Conservation (phyloP, 371 early-diverging fungal genomes). For the Mortierella sp. region DNA sequence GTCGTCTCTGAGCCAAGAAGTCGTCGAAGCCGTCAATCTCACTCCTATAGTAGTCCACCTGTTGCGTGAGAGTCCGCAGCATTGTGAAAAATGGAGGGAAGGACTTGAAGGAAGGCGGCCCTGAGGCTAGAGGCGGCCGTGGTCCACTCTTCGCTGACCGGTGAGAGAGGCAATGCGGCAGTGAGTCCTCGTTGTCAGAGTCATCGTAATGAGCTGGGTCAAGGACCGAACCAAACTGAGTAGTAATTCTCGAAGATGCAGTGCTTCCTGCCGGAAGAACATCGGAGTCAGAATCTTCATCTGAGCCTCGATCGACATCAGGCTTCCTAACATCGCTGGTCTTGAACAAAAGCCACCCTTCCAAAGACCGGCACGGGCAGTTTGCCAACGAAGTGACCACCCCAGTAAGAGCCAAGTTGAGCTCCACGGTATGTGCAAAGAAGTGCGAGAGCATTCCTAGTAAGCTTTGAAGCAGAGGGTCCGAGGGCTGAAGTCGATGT, state of each 20-base stretch:
- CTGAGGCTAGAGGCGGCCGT: slow-evolving; percentile 6
- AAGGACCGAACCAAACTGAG: not conserved
- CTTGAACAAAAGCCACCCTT: slow-evolving; percentile 81
- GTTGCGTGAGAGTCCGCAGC: slow-evolving; percentile 70
- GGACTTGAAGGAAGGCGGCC: slow-evolving; percentile 59
- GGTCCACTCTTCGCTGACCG: not conserved
- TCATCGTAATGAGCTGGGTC: slow-evolving; percentile 4
- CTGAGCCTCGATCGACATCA: slow-evolving; percentile 23
- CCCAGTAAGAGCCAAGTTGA: slow-evolving; percentile 91
- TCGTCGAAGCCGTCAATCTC: slow-evolving; percentile 69
- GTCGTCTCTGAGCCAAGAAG: slow-evolving; percentile 65
- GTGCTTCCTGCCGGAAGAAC: not conserved
- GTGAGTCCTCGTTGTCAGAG: slow-evolving; percentile 37
- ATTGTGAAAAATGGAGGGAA: slow-evolving; percentile 73
- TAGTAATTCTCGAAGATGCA: not conserved
- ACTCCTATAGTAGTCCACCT: slow-evolving; percentile 74
- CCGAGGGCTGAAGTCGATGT: slow-evolving; percentile 68
- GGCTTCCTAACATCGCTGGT: slow-evolving; percentile 68
- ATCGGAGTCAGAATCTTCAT: slow-evolving; percentile 29
- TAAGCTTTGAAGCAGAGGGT: slow-evolving; percentile 73
- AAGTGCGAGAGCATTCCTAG: slow-evolving; percentile 75
- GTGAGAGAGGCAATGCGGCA: slow-evolving; percentile 19
- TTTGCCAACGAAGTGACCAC: slow-evolving; percentile 83
- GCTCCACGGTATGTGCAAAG: slow-evolving; percentile 86
- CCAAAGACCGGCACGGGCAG: slow-evolving; percentile 79